Base-by-base conservation (phyloP, 148 eudicot species). In the Vaccinium vitisidaea region DNA sequence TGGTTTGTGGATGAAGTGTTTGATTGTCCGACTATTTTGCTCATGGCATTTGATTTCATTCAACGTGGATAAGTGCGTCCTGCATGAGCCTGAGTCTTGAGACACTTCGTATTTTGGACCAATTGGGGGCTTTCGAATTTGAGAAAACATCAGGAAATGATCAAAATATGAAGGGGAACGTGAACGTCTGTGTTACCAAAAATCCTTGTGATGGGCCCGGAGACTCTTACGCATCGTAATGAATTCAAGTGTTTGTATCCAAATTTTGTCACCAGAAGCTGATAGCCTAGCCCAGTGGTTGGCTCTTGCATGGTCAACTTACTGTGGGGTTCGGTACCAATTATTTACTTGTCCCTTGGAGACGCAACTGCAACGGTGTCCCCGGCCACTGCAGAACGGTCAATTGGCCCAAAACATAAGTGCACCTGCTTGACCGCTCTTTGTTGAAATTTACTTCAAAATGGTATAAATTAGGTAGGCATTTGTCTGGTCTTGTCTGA, bases 91-190 rank as follows among this genome's bases (percentile, higher is more conserved):
- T 56, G 82, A 80, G 63, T 32, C 18, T 36, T 30, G 82, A 32
- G 13, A 18, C 19, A 18, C 16, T 23, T 39, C 0, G 30, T 36
- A 21, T 12, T 79, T 79, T 9, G 12, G 1, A 58, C 36, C 14
- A 30, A 56, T 27, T 5, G 21, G 80, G 61, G 43, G 14, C 19
- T 8, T 3, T 79, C 16, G 23, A 14, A 18, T 43, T 79, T 79
- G 48, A 79, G 63, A 78, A 78, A 79, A 27, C 16, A 49, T 77
- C 55, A 77, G 50, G 80, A 77, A 50, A n/a, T 30, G 15, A 55
- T 79, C 13, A 30, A 56, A 79, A 55, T 32, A 14, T 49, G 69
- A 27, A 30, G 67, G 48, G 9, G 25, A 79, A 55, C 0, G 67
- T 54, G 25, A 79, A 55, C 0, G 67, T 54, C 10, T 56, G n/a